A percentile compares a stretch with the other conserved stretches of the same genome.
phyloP scores from a whole-genome alignment of 208 protist species.

The Tritrichomonas foetus region DNA sequence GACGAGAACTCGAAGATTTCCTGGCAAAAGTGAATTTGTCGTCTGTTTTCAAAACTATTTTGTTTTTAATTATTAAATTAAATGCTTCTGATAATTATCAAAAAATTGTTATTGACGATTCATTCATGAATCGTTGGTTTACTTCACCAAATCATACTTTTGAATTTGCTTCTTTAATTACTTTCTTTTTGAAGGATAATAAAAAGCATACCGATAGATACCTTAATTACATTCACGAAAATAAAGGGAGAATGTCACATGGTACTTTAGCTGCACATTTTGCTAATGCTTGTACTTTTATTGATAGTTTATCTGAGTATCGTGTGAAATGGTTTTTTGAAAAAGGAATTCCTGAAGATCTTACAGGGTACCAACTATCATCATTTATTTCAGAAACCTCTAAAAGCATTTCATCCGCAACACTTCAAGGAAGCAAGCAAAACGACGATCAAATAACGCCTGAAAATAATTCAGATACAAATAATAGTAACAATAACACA shows the following conservation, averaged over 20 bases:
- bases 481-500: too few relatives aligned
- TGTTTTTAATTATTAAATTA: not conserved
- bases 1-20: not conserved
- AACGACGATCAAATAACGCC: not conserved
- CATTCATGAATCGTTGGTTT: conserved; percentile 22
- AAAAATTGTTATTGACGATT: not conserved
- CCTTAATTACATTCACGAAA: not conserved
- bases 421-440: not conserved
- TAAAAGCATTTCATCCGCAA: not conserved
- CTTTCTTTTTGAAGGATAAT: conserved; percentile 20
- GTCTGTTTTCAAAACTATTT: not conserved
- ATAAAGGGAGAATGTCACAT: not conserved
- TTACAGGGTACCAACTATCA: not conserved
- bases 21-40: not conserved
- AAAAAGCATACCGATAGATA: not conserved
- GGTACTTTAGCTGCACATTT: not conserved
- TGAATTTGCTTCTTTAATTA: conserved; percentile 18
- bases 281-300: not conserved
- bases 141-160: not conserved
- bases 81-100: not conserved
- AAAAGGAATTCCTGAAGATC: not conserved
- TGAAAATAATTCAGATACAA: too few relatives aligned
- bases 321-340: not conserved
- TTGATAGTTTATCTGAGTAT: not conserved
- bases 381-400: not conserved